Conservation (phyloP, 495 filamentous ascomycete species). For the Penicillium canariense region DNA sequence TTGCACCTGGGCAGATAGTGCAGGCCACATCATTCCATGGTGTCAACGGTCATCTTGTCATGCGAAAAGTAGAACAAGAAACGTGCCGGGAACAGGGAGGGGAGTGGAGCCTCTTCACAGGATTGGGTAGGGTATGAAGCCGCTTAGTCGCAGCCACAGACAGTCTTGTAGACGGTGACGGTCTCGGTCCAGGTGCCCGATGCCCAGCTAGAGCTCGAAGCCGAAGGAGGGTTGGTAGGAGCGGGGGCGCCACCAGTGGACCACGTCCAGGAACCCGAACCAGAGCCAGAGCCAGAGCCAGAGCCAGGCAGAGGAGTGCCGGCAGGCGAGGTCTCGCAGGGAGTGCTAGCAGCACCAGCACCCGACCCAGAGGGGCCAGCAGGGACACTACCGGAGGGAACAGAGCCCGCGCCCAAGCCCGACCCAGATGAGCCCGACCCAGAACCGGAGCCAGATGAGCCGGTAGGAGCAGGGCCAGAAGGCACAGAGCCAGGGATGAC, state of each 20-base stretch:
- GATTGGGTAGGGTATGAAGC: not conserved
- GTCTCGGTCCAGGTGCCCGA: constrained; percentile 24
- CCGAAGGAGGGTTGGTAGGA: constrained; percentile 13
- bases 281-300: constrained; percentile 1
- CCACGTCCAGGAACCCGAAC: not conserved
- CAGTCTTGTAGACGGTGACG: constrained; percentile 31
- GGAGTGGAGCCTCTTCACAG: not conserved
- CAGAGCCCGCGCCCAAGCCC: constrained; percentile 5
- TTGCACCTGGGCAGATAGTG: constrained; percentile 1
- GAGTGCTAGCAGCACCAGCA: not conserved
- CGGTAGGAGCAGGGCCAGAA: constrained; percentile 1
- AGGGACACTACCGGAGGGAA: constrained; percentile 4
- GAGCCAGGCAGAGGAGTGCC: not conserved
- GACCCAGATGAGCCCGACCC: constrained; percentile 10
- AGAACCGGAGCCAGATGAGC: constrained; percentile 10
- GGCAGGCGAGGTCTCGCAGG: not conserved
- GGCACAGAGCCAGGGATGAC: constrained; percentile 9
- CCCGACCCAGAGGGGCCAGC: constrained; percentile 1
- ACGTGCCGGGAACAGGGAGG: constrained; percentile 1
- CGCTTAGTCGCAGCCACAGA: constrained; percentile 29
- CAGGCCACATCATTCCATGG: constrained; percentile 11
- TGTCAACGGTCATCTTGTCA: constrained; percentile 24
- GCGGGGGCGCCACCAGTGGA: constrained; percentile 9
- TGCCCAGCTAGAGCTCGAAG: not conserved
- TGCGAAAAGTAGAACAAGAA: constrained; percentile 13